Base-by-base conservation (phyloP, 1,284 basidiomycete genomes). In the Puccinia polysora region DNA sequence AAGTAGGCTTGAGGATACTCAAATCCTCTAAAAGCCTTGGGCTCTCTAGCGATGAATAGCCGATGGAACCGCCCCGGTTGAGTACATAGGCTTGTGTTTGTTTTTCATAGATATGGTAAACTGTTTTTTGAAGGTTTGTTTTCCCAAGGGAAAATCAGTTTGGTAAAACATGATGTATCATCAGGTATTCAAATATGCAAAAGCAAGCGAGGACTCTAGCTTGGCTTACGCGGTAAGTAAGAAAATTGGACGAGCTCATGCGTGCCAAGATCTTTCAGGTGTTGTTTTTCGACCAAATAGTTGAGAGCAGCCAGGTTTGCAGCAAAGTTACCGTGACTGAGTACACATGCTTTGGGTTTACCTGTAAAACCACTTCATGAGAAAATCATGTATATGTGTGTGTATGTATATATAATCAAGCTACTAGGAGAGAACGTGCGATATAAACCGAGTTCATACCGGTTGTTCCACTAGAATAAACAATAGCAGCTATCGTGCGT, bases 31-130 rank as follows among this genome's bases (percentile, higher is more conserved):
- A 23, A 15, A 70, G 40, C 18, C 68, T 49, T 28, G 47, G 49
- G 32, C 58, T 50, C 8, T 25, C 25, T 25, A 60, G n/a, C 5
- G 56, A 60, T 4, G 38, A 49, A 23, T 59, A 69, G 3, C 68
- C 68, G 49, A 70, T 70, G 14, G 68, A 70, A 15, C 68, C 68
- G 2, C 68, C 68, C 10, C 53, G 43, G 23, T 40, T 50, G 15
- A 70, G 10, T 15, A 62, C 58, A 34, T 49, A 62, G 18, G 68
- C 68, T 62, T 70, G 68, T 18, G 58, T 50, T 36, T 52, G 58
- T 63, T 62, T 60, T 40, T 70, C 68, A 58, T 60, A 60, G 30
- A 70, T 70, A 40, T 70, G 68, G 8, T 58, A 45, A n/a, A 70
- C 68, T 70, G 25, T 23, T 32, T 25, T 6, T 18, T 14, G 15